phyloP scores from a whole-genome alignment of 2,329 filamentous ascomycete species.

The Monosporascus cannonballus region DNA sequence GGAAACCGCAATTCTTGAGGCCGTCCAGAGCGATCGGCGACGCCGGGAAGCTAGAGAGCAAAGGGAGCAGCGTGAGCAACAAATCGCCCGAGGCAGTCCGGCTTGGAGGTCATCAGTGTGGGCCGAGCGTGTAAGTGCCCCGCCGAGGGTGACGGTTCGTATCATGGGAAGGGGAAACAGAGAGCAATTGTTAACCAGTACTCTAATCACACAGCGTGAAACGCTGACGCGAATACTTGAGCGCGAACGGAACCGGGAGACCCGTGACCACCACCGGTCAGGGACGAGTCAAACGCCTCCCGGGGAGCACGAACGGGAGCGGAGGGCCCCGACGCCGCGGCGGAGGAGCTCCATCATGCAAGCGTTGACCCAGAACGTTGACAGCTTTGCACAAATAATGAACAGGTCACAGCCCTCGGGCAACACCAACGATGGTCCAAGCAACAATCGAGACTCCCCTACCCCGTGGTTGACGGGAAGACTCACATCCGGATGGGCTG shows the following conservation, averaged over 20 bases:
- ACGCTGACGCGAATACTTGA: conserved; percentile 26
- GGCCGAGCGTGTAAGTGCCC: conserved; percentile 27
- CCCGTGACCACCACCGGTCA: conserved; percentile 20
- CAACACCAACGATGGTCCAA: conserved; percentile 11
- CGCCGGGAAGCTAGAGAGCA: conserved; percentile 38
- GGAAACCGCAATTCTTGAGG: conserved; percentile 51
- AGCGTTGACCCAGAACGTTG: conserved; percentile 20
- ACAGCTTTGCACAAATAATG: conserved; percentile 15
- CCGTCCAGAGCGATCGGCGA: conserved; percentile 47
- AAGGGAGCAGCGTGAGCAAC: conserved; percentile 20
- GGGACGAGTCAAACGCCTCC: conserved; percentile 15
- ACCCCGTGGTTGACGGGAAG: conserved; percentile 19
- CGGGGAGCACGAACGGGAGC: conserved; percentile 23
- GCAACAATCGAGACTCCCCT: conserved; percentile 17
- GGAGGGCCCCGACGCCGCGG: conserved; percentile 22
- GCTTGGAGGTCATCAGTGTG: conserved; percentile 23
- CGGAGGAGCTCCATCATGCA: conserved; percentile 25
- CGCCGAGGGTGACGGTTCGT: conserved; percentile 6
- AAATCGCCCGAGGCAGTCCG: conserved; percentile 13
- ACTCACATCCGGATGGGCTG: conserved; percentile 31
- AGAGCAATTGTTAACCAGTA: conserved; percentile 8
- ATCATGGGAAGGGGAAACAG: conserved; percentile 9
- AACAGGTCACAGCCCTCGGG: conserved; percentile 13
- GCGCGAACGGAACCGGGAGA: conserved; percentile 23
- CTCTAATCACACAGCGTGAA: conserved; percentile 20